Percentiles rank a stretch among this genome's conserved stretches.
These are phyloP conservation scores for Boletales sp. DNA, from an alignment of 768 basidiomycete genomes.

Conservation along the genomic window DNA sequence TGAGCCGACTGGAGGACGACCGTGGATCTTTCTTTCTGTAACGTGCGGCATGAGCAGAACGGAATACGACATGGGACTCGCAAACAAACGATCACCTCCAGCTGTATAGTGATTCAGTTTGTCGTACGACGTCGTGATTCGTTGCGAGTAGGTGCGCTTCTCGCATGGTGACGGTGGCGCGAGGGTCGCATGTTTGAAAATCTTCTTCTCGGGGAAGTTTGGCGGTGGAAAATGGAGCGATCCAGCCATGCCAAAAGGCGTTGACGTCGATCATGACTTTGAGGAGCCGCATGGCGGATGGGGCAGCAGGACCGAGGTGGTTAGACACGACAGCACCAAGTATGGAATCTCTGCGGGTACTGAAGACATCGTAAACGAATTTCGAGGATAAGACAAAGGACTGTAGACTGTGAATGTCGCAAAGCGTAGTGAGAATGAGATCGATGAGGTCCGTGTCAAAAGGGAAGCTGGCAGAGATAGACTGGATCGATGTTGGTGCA, in stretches of 20 bases:
- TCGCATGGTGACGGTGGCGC: constrained; percentile 2
- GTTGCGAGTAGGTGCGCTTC: constrained; percentile 11
- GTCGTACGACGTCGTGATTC: constrained; percentile 14
- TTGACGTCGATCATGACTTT: constrained; percentile 11
- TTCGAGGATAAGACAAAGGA: constrained; percentile 14
- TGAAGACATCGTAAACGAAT: constrained; percentile 17
- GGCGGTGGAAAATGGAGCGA: constrained; percentile 5
- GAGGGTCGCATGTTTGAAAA: not conserved
- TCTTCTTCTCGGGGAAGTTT: constrained; percentile 14
- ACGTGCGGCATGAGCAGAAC: constrained; percentile 1
- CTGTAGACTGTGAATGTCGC: constrained; percentile 9
- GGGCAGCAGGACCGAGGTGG: constrained; percentile 7
- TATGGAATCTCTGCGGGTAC: constrained; percentile 6
- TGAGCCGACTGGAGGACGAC: constrained; percentile 29
- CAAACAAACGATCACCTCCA: constrained; percentile 14
- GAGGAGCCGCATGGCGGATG: constrained; percentile 14
- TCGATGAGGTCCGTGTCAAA: constrained; percentile 13
- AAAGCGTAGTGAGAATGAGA: constrained; percentile 5
- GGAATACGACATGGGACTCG: not conserved
- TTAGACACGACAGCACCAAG: constrained; percentile 14
- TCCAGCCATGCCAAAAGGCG: constrained; percentile 15
- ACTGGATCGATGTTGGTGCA: too few species aligned
- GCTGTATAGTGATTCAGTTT: constrained; percentile 16
- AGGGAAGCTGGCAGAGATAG: not conserved
- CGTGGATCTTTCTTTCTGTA: constrained; percentile 36